Conservation (phyloP, 2,329 filamentous ascomycete genomes). For the Calonectria naviculata region DNA sequence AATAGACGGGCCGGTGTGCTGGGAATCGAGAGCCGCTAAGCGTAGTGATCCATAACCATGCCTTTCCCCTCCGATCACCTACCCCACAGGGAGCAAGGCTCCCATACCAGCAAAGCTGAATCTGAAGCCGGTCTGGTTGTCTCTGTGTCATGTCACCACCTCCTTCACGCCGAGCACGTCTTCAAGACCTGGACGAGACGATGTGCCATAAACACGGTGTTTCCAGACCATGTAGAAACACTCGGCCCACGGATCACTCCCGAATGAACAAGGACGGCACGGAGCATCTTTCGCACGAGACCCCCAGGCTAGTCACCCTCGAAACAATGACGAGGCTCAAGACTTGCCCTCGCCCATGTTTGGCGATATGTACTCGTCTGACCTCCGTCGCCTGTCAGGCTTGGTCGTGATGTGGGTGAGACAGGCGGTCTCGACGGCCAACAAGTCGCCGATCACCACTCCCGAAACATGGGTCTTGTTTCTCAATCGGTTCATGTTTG, state of each 20-base stretch:
- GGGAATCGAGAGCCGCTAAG: conserved; percentile 30
- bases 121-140: conserved; percentile 23
- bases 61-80: conserved; percentile 26
- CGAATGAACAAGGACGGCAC: background rate
- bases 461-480: conserved; percentile 12
- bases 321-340: background rate
- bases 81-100: conserved; percentile 27
- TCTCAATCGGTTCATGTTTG: conserved; percentile 12
- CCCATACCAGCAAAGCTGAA: conserved; percentile 25
- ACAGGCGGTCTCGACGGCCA: conserved; percentile 3
- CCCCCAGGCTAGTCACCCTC: background rate
- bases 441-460: conserved; percentile 12
- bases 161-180: conserved; percentile 20
- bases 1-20: conserved; percentile 35
- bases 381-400: background rate
- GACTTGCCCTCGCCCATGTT: background rate
- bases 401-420: conserved; percentile 12
- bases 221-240: background rate
- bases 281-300: background rate
- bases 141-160: conserved; percentile 24
- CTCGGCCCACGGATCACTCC: background rate
- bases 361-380: background rate
- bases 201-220: background rate
- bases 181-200: conserved; percentile 14
- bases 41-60: conserved; percentile 27